phyloP scores from a whole-genome alignment of 2,329 filamentous ascomycete species.

The Penicillium sp. region DNA sequence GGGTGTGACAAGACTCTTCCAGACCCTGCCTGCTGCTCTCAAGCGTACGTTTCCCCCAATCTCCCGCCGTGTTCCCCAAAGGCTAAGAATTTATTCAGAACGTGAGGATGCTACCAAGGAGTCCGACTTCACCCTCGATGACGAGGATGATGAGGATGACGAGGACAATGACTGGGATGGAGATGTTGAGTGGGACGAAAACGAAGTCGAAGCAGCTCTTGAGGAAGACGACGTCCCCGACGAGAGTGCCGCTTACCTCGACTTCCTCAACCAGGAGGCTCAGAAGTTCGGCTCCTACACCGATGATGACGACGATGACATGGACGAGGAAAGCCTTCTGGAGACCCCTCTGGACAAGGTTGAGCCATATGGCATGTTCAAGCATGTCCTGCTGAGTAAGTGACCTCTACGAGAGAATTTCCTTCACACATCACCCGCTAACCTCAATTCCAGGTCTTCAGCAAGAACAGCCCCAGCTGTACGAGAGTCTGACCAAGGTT shows the following conservation, averaged over 20 bases:
- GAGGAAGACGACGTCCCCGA: slow-evolving; percentile 69
- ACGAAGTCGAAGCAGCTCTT: slow-evolving; percentile 59
- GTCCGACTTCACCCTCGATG: slow-evolving; percentile 74
- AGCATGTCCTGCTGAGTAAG: slow-evolving; percentile 76
- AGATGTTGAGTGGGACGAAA: slow-evolving; percentile 67
- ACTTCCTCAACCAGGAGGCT: slow-evolving; percentile 92
- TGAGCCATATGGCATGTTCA: slow-evolving; percentile 90
- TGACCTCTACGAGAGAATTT: slow-evolving; percentile 23
- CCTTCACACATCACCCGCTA: slow-evolving; percentile 27
- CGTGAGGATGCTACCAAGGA: slow-evolving; percentile 89
- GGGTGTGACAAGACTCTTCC: slow-evolving; percentile 87
- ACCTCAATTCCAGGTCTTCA: slow-evolving; percentile 65
- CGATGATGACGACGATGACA: slow-evolving; percentile 77
- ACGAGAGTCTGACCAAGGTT: slow-evolving; percentile 73
- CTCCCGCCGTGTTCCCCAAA: slow-evolving; percentile 15
- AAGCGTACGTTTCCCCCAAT: slow-evolving; percentile 61
- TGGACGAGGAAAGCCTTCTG: slow-evolving; percentile 87
- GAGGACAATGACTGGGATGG: slow-evolving; percentile 81
- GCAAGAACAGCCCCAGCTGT: slow-evolving; percentile 86
- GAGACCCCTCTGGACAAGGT: slow-evolving; percentile 94
- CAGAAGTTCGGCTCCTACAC: slow-evolving; percentile 75
- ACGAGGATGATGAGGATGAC: slow-evolving; percentile 71
- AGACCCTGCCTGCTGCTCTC: slow-evolving; percentile 80
- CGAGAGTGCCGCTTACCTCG: slow-evolving; percentile 89
- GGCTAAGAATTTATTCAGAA: slow-evolving; percentile 50